A percentile compares a stretch with the other conserved stretches of the same genome.
phyloP scores from a whole-genome alignment of 345 rosid species.

The Corymbia maculata region DNA sequence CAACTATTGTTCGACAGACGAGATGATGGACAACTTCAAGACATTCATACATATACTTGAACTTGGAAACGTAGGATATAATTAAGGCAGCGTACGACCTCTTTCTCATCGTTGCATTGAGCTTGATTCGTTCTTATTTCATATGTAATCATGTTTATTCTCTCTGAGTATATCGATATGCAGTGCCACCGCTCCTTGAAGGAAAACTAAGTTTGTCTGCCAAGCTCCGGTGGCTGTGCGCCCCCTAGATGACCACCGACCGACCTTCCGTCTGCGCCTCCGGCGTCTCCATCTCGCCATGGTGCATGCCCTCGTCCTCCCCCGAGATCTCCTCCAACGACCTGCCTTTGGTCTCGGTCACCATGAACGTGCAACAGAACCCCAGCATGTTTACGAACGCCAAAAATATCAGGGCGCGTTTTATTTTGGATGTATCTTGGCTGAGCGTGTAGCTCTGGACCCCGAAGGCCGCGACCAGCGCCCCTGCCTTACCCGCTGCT shows the following conservation, averaged over 20 bases:
- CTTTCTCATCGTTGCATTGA: not conserved
- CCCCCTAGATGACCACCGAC: not conserved
- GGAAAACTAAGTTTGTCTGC: not conserved
- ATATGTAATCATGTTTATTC: not conserved
- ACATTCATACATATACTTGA: not conserved
- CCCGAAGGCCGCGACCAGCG: constrained; percentile 39
- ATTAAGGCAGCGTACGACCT: not conserved
- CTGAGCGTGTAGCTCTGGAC: constrained; percentile 26
- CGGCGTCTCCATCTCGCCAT: not conserved
- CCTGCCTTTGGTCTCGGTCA: constrained; percentile 39
- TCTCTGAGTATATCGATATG: not conserved
- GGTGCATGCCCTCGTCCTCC: constrained; percentile 22
- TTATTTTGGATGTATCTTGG: not conserved
- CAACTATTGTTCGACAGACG: not conserved
- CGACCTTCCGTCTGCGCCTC: not conserved
- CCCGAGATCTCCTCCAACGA: constrained; percentile 57
- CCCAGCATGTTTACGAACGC: constrained; percentile 44
- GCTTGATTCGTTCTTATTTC: not conserved
- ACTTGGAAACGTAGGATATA: not conserved
- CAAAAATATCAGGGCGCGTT: constrained; percentile 16
- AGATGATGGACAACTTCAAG: not conserved
- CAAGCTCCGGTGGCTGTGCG: not conserved
- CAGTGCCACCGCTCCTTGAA: not conserved
- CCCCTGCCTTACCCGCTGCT: constrained; percentile 51
- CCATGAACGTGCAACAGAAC: constrained; percentile 40